Evolutionary conservation across 495 filamentous ascomycete species (phyloP), one percentile per base, ranked within the genome.

Genomic region (Delitschia confertaspora): DNA sequence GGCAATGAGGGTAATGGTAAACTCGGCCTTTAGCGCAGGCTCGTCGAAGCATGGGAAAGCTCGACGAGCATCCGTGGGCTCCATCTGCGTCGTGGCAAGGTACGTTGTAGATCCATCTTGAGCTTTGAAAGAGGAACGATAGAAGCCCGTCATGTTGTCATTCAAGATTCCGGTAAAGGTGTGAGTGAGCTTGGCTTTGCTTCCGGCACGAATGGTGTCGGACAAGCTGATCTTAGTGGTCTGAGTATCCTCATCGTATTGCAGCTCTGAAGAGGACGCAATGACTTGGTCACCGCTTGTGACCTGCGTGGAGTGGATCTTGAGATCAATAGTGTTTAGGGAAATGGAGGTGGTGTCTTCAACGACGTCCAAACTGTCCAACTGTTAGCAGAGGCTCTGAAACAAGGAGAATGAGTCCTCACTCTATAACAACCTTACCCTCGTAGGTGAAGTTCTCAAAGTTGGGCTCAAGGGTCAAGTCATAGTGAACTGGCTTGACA

Each of bases 261-360:
- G 61, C 19, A 82, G 36, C 10, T 67, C 56, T 4, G 76, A 74
- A 19, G 70, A 69, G 20, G 74, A 70, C 58, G 70, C 68, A 43
- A 80, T 71, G 69, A 59, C 33, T 9, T 67, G 65, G 6, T 69
- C 71, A 21, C 64, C 76, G 24, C 71, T 72, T 13, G 62, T 68
- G 54, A 98, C 65, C 33, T 72, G 76, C 49, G 82, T 83, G 45
- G 70, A 77, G 59, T 89, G 79, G 52, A 95, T 84, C 18, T 89
- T 77, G 53, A 98, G 70, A 55, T 95, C 83, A 51, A 86, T 68
- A 38, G 83, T 80, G 63, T 98, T 93, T 49, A 98, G 75, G 25
- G 86, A 78, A 57, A 98, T 80, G 18, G 84, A 86, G 51, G 70
- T 85, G 49, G 85, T 83, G 53, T 91, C 83, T 59, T 95, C 85